Evolutionary conservation across 148 eudicot genomes (phyloP), one percentile per base, ranked within the genome.

Genomic region (Linanthus parryae): DNA sequence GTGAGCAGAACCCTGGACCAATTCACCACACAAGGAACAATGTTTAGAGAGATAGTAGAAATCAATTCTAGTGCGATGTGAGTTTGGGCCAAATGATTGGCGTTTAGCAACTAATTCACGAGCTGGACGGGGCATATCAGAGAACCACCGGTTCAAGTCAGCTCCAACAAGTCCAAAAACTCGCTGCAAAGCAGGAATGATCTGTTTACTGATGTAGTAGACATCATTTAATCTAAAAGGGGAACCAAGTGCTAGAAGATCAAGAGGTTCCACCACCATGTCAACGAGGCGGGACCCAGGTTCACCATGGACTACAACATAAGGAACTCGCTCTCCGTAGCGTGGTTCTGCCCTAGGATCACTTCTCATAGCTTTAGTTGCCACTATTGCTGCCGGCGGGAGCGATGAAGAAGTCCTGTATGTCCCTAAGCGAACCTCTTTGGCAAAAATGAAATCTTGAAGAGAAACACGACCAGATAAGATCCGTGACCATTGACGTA

Each of bases 261-360:
- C 96, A 35, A 69, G 82, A 53, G 98, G 98, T 41, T 79, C 85
- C 53, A 87, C 85, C 26, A 92, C 96, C 89, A 92, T 79, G 66
- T 92, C 96, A 39, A 77, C 76, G 35, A 92, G 57, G 52, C 98
- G 87, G 25, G 96, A 91, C 53, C 98, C 98, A 25, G 98, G 98
- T 57, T 92, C 98, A 36, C 96, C 96, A 42, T 92, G 96, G 54
- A 92, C 83, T 13, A 92, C 98, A 35, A 87, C 90, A 70, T 92
- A 87, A 37, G 88, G 87, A 23, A 87, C 54, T 49, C 98, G 82
- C 71, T 87, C 96, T 34, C 69, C 96, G 57, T 84, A 92, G 33
- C 90, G 87, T 27, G 98, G 98, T 63, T 87, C 98, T 39, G 98
- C 95, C 75, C 96, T 78, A 14, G 96, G 96, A 67, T 87, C 98